Base-by-base conservation (phyloP, 164 flowering plant species). In the Annona squamosa region DNA sequence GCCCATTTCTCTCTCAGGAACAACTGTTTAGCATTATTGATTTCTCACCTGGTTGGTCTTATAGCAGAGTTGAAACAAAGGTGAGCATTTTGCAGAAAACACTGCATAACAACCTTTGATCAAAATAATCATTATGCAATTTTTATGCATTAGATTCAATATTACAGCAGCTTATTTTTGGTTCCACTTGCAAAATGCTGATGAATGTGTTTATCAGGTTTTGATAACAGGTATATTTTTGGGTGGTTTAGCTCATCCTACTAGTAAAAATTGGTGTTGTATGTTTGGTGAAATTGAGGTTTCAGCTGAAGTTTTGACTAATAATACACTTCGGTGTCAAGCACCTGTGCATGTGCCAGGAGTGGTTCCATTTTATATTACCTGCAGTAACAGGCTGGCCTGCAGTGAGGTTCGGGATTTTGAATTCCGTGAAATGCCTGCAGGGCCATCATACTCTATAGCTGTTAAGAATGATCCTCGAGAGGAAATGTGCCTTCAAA, bases 231-330 rank as follows among this genome's bases (percentile, higher is more conserved):
- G 97, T 65, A 76, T 72, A 16, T 89, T 88, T 77, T 57, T 90
- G 82, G 82, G 81, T 18, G 80, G 79, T 71, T 69, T 64, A 63
- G 79, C 81, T 70, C 68, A 72, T 47, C 73, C 74, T 71, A 46
- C 47, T 56, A 68, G 65, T 43, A 65, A 63, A 1, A 86, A 83
- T 18, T 91, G 97, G 97, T 80, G 87, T 67, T 91, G 94, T 76
- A 90, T 91, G 97, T 91, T 91, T 86, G 94, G 93, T 46, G 93
- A 91, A 79, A 77, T 86, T 70, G 94, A 89, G 82, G 90, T 89
- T 68, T 72, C 87, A 61, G 97, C 89, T 68, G 91, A 87, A 72
- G 79, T 83, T 68, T 26, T 90, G 78, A 63, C 74, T 63, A 77
- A 79, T 66, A 79, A 78, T 72, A 82, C 84, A 42, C 78, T 91